Base-by-base conservation (phyloP, 805 yeast species). In the Blastobotrys terrestris region DNA sequence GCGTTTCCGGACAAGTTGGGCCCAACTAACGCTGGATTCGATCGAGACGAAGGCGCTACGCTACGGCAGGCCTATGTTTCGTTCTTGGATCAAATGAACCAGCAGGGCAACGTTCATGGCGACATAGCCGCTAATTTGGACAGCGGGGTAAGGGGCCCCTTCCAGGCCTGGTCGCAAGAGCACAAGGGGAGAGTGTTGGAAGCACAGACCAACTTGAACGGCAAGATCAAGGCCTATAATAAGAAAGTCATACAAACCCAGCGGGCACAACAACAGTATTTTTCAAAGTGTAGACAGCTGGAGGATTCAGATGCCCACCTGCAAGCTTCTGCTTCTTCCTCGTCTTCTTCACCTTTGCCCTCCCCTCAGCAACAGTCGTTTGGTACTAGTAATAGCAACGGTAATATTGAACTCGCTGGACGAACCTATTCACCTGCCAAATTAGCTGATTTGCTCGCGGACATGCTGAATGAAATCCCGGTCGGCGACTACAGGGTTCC, bases 111-210 rank as follows among this genome's bases (percentile, higher is more conserved):
- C 39, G 67, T 71, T 15, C 89, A 83, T 62, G 59, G 78, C 46
- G 72, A 74, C 40, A 76, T 85, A 18, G 87, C 91, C 1, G 67
- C 75, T 1, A 78, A 77, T 52, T 79, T 87, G 49, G 78, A 77
- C 54, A 58, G 67, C 2, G 65, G 76, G 54, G 87, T 87, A 0
- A 68, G 84, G 50, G 75, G 74, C 7, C 95, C 95, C 0, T 85
- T 88, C 58, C 65, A 77, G 7, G 75, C 75, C 59, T 88, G 94
- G 92, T 75, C 86, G 50, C 68, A 69, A 19, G 87, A 82, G 49
- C 95, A 88, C 67, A 77, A 76, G 53, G 77, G 76, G 55, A 69
- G 92, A 44, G 75, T 87, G 1, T 77, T 74, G 39, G 78, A 76
- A 55, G 77, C 84, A 22, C 83, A 83, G 54, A 71, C 75, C 52